Conservation (phyloP, 2,329 filamentous ascomycete genomes). For the Aspergillus tubingensis region DNA sequence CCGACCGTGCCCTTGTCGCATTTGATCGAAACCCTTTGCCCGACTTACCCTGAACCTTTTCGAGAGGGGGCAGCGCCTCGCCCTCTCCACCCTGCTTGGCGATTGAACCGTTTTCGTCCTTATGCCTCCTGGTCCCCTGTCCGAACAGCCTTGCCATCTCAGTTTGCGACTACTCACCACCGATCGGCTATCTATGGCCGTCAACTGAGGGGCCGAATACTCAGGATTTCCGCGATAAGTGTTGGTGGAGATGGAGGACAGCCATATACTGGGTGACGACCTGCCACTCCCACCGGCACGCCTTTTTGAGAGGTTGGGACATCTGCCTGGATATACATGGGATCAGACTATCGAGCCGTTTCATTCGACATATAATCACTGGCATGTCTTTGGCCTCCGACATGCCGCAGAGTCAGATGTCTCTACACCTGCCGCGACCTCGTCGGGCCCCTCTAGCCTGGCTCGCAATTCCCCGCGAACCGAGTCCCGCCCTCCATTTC, state of each 20-base stretch:
- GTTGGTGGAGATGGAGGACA: conserved; percentile 36
- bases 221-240: conserved; percentile 17
- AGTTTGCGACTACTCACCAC: conserved; percentile 10
- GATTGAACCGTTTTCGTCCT: conserved; percentile 26
- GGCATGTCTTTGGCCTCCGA: conserved; percentile 69
- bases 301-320: conserved; percentile 71
- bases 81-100: conserved; percentile 21
- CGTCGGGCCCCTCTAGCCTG: conserved; percentile 47
- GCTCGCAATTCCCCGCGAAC: conserved; percentile 46
- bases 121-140: conserved; percentile 24
- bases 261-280: conserved; percentile 47
- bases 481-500: conserved; percentile 43
- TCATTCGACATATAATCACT: conserved; percentile 78
- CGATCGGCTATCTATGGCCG: conserved; percentile 24
- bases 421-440: conserved; percentile 50
- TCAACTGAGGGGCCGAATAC: conserved; percentile 16
- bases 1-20: background rate
- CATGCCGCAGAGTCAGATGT: conserved; percentile 54
- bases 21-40: background rate
- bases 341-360: conserved; percentile 60
- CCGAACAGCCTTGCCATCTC: conserved; percentile 13
- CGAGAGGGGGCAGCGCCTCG: conserved; percentile 12
- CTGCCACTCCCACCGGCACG: conserved; percentile 62
- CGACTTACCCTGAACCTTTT: conserved; percentile 4
- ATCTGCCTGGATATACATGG: conserved; percentile 75